phyloP scores from a whole-genome alignment of 2,329 filamentous ascomycete genomes.

The Talaromyces atroroseus region DNA sequence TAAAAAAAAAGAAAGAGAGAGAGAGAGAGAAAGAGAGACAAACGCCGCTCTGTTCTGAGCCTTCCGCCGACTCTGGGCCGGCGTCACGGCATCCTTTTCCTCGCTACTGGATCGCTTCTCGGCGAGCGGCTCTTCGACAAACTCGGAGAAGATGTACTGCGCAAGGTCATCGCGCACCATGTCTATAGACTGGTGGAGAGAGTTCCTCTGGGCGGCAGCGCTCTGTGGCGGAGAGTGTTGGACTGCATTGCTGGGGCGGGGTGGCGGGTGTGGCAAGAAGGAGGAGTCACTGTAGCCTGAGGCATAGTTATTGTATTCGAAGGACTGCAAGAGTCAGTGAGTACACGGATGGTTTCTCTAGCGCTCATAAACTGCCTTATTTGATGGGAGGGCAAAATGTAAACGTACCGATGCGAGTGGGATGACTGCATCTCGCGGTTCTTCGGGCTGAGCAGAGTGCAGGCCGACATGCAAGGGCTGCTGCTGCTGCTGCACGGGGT shows the following conservation, averaged over 20 bases:
- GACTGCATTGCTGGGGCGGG: constrained; percentile 22
- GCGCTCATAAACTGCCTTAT: too few relatives aligned
- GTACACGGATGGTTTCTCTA: neutral
- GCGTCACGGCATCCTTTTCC: constrained; percentile 51
- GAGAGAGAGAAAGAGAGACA: constrained; percentile 25
- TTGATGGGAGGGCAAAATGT: neutral
- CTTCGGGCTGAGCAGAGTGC: neutral
- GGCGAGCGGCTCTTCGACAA: constrained; percentile 21
- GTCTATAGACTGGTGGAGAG: constrained; percentile 18
- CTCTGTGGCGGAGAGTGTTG: constrained; percentile 30
- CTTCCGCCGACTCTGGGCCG: constrained; percentile 57
- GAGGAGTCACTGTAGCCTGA: constrained; percentile 33
- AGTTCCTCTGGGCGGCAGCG: neutral
- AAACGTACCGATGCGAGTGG: neutral
- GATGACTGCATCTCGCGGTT: neutral
- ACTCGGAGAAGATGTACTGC: constrained; percentile 26
- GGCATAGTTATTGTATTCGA: constrained; percentile 32
- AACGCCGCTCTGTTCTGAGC: constrained; percentile 70
- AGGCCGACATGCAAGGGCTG: neutral
- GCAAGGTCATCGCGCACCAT: constrained; percentile 16
- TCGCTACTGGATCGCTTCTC: constrained; percentile 41
- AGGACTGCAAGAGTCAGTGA: constrained; percentile 24
- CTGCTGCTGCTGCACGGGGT: neutral
- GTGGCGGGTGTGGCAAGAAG: constrained; percentile 18
- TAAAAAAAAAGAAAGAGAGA: neutral